These are phyloP conservation scores for Backusella circina DNA, from an alignment of 192 early-diverging fungal genomes.

Conservation along the genomic window DNA sequence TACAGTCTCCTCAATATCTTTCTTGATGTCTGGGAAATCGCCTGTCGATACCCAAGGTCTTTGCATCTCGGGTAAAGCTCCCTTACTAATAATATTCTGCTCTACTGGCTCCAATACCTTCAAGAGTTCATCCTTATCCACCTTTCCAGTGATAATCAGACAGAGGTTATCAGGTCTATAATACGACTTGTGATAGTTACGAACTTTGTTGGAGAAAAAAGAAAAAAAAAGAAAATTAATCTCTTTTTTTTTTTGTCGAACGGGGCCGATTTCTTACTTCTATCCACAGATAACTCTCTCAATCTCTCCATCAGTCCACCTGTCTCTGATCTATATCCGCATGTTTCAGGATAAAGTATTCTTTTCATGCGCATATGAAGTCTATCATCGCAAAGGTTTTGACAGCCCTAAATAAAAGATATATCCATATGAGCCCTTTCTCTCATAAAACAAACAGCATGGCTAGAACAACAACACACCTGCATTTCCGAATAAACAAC, in stretches of 20 bases:
- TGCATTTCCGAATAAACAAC: slow-evolving; percentile 67
- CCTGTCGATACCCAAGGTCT: slow-evolving; percentile 57
- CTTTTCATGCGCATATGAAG: slow-evolving; percentile 46
- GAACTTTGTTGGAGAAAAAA: slow-evolving; percentile 17
- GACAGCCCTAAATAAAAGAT: slow-evolving; percentile 49
- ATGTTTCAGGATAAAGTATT: slow-evolving; percentile 53
- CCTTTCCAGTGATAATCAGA: slow-evolving; percentile 51
- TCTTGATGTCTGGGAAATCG: slow-evolving; percentile 35
- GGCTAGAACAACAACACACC: slow-evolving; percentile 12
- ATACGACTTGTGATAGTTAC: slow-evolving; percentile 50
- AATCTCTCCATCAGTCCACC: slow-evolving; percentile 58
- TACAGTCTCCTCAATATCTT: slow-evolving; percentile 43
- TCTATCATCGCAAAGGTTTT: slow-evolving; percentile 42
- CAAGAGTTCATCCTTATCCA: slow-evolving; percentile 40
- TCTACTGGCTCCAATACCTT: slow-evolving; percentile 46
- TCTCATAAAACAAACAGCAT: too few species aligned
- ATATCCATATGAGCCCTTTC: neutral
- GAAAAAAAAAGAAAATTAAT: neutral
- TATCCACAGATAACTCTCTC: slow-evolving; percentile 51
- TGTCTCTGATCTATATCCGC: slow-evolving; percentile 59
- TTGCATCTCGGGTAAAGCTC: slow-evolving; percentile 41
- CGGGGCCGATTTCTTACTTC: slow-evolving; percentile 40
- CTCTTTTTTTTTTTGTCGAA: too few species aligned
- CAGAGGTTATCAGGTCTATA: slow-evolving; percentile 63
- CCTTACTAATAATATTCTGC: slow-evolving; percentile 48